These are phyloP conservation scores for Clarireedia monteithiana DNA, from an alignment of 2,329 filamentous ascomycete species.

Conservation along the genomic window DNA sequence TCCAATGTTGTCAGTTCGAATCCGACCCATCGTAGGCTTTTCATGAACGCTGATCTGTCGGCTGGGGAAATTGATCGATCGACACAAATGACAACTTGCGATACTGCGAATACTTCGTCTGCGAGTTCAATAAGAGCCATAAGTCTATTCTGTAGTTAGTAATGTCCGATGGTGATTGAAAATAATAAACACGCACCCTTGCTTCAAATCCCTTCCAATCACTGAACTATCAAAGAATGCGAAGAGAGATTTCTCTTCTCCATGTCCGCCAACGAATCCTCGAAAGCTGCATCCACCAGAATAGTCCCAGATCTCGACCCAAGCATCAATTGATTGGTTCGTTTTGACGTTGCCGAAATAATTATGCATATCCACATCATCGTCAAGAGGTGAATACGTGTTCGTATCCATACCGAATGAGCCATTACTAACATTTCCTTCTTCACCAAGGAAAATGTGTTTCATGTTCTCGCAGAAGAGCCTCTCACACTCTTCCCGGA, in stretches of 20 bases:
- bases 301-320: conserved; percentile 53
- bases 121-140: conserved; percentile 88
- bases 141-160: conserved; percentile 46
- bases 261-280: conserved; percentile 70
- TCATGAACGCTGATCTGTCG: conserved; percentile 61
- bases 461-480: conserved; percentile 97
- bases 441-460: conserved; percentile 93
- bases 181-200: conserved; percentile 53
- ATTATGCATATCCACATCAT: conserved; percentile 20
- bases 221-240: conserved; percentile 77
- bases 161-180: conserved; percentile 9
- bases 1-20: conserved; percentile 78
- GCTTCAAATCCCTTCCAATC: conserved; percentile 72
- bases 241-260: conserved; percentile 68
- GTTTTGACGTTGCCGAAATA: conserved; percentile 21
- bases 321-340: conserved; percentile 25
- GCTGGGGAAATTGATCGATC: conserved; percentile 59
- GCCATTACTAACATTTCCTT: conserved; percentile 68
- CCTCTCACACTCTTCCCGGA: conserved; percentile 99
- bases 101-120: conserved; percentile 66
- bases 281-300: conserved; percentile 75
- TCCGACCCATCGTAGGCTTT: conserved; percentile 87
- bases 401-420: conserved; percentile 80
- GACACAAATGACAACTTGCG: conserved; percentile 71
- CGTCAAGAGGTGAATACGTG: conserved; percentile 36